These are phyloP conservation scores for Panicum hallii DNA, from an alignment of 202 grass and related monocot genomes.

Conservation along the genomic window DNA sequence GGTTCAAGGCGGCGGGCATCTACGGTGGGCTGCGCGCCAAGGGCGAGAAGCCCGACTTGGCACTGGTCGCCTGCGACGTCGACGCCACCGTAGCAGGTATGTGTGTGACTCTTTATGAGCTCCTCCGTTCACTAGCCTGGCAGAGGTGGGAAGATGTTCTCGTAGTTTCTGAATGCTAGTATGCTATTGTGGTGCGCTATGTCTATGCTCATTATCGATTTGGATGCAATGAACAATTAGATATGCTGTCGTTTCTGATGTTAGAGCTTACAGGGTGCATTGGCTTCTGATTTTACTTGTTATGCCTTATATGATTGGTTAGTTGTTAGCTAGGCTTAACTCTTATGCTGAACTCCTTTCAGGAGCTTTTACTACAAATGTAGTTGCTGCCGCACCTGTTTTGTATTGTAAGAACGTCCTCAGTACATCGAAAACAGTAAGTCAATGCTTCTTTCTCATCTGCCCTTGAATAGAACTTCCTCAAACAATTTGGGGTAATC, in stretches of 20 bases:
- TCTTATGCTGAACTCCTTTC: conserved; percentile 28
- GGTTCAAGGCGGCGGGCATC: conserved; percentile 89
- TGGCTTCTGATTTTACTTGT: background rate
- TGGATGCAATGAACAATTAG: background rate
- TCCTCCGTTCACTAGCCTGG: conserved; percentile 16
- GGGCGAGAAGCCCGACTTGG: conserved; percentile 91
- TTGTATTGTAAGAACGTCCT: conserved; percentile 81
- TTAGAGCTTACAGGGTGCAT: conserved; percentile 17
- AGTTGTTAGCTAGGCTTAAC: conserved; percentile 12
- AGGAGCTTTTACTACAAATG: conserved; percentile 91
- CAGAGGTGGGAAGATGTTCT: conserved; percentile 12
- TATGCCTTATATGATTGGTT: background rate
- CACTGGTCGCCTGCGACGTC: conserved; percentile 85
- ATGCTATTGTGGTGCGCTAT: background rate
- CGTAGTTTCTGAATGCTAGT: background rate
- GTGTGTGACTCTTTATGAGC: background rate
- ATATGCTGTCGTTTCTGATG: conserved; percentile 19
- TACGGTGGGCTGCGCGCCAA: conserved; percentile 85
- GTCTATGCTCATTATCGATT: background rate
- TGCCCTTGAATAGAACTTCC: background rate
- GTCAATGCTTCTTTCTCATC: conserved; percentile 12
- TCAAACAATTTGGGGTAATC: background rate
- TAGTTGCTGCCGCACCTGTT: conserved; percentile 95
- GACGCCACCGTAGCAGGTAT: conserved; percentile 79
- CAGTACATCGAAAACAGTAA: conserved; percentile 64